These are phyloP conservation scores for Dioscorea cayenensis DNA, from an alignment of 116 monocot species.

Conservation along the genomic window DNA sequence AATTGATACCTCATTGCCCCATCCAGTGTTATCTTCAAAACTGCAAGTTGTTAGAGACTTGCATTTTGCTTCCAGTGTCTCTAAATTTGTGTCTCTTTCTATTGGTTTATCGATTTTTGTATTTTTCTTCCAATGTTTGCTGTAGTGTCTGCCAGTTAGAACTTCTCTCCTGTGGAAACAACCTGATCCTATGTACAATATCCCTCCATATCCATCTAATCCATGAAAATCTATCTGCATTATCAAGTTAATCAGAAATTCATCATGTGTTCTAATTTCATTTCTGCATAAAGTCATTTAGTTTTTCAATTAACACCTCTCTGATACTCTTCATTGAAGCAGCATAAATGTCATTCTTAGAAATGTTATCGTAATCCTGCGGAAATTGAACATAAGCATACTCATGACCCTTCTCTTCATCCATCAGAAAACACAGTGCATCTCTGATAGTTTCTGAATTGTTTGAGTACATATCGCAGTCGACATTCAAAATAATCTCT, in stretches of 20 bases:
- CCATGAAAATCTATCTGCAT: conserved; percentile 43
- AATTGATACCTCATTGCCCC: conserved; percentile 36
- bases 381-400: conserved; percentile 34
- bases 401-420: conserved; percentile 25
- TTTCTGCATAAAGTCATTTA: not conserved
- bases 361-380: conserved; percentile 22
- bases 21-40: conserved; percentile 33
- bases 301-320: conserved; percentile 14
- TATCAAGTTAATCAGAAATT: not conserved
- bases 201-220: conserved; percentile 43
- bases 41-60: conserved; percentile 18
- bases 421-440: conserved; percentile 38
- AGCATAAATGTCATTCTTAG: conserved; percentile 30
- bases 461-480: conserved; percentile 55
- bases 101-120: conserved; percentile 1
- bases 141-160: conserved; percentile 33
- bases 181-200: conserved; percentile 45
- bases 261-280: not conserved
- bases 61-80: conserved; percentile 31
- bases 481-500: conserved; percentile 32
- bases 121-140: conserved; percentile 20
- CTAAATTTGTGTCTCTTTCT: conserved; percentile 6
- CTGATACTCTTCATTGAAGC: conserved; percentile 13
- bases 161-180: conserved; percentile 56
- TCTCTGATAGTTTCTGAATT: conserved; percentile 29